Conservation (phyloP, 129 eudicot genomes). For the Flaveria trinervia region DNA sequence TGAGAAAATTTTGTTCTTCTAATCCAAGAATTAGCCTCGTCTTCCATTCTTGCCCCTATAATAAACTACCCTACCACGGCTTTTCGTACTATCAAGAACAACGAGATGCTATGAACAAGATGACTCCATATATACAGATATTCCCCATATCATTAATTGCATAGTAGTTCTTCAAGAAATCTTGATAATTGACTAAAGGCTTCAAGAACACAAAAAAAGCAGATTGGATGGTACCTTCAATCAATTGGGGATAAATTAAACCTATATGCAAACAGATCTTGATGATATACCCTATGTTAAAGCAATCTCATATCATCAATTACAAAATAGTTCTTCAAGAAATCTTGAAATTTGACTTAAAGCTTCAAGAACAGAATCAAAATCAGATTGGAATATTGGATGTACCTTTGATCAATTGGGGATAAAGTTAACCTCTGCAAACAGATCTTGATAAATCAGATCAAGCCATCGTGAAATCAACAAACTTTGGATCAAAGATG, state of each 20-base stretch:
- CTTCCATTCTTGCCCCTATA: conserved; percentile 52
- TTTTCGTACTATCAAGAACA: conserved; percentile 10
- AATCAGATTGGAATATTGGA: neutral
- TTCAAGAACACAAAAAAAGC: conserved; percentile 18
- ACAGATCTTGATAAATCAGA: conserved; percentile 27
- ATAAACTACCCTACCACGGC: conserved; percentile 8
- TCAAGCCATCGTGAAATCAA: conserved; percentile 25
- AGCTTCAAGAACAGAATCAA: conserved; percentile 23
- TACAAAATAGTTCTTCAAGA: neutral
- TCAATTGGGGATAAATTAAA: neutral
- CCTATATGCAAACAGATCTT: conserved; percentile 17
- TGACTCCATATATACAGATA: conserved; percentile 20
- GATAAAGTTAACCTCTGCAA: neutral
- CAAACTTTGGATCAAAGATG: conserved; percentile 21
- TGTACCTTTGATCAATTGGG: conserved; percentile 15
- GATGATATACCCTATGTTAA: neutral
- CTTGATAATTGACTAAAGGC: conserved; percentile 18
- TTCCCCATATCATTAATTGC: conserved; percentile 17
- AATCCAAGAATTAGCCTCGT: conserved; percentile 77
- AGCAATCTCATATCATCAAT: conserved; percentile 9
- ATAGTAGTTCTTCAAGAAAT: conserved; percentile 3
- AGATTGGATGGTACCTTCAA: neutral
- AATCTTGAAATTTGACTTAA: conserved; percentile 23
- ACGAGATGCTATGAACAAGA: conserved; percentile 16
- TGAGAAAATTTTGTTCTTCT: conserved; percentile 87